Base-by-base conservation (phyloP, 2,329 filamentous ascomycete genomes). In the Aureobasidium mangrovei region DNA sequence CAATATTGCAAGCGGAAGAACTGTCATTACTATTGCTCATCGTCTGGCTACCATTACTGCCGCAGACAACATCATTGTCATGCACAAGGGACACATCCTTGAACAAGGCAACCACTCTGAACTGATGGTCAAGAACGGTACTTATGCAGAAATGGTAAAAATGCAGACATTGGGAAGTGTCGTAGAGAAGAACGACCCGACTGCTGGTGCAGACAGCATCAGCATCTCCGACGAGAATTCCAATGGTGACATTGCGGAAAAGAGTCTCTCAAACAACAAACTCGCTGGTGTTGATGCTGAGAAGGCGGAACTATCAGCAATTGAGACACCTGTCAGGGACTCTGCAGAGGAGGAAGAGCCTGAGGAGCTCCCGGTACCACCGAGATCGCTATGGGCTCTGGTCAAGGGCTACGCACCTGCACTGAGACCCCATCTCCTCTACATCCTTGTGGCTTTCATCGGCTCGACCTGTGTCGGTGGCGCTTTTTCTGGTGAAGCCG, bases 401-500 rank as follows among this genome's bases (percentile, higher is more conserved):
- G 62, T 63, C 28, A 63, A 61, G 51, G 64, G 67, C 33, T 60
- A 70, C 69, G 56, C 61, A 62, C 36, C 70, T 68, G n/a, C 63
- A 70, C 43, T 75, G 6, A 69, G 74, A 18, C 76, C 74, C 0
- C 71, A 77, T 54, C 56, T 72, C 1, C 62, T 75, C 0, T 63
- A 35, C 12, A 39, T 62, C 12, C 44, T 63, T 33, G 49, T 62
- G 8, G 60, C 61, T 7, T 59, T 59, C 53, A 58, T 57, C 10
- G 59, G 57, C 1, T 72, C 79, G 0, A 66, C 71, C 43, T 67
- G 82, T 36, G 78, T 82, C 4, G 80, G 80, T 6, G 75, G 74
- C 9, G 76, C 80, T 1, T 83, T 79, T 63, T 77, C 77, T 18
- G 79, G 73, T 0, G 74, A 77, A 45, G 80, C 77, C 18, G 68